These are phyloP conservation scores for Aspergillus tamarii DNA, from an alignment of 2,329 filamentous ascomycete species.

Conservation along the genomic window DNA sequence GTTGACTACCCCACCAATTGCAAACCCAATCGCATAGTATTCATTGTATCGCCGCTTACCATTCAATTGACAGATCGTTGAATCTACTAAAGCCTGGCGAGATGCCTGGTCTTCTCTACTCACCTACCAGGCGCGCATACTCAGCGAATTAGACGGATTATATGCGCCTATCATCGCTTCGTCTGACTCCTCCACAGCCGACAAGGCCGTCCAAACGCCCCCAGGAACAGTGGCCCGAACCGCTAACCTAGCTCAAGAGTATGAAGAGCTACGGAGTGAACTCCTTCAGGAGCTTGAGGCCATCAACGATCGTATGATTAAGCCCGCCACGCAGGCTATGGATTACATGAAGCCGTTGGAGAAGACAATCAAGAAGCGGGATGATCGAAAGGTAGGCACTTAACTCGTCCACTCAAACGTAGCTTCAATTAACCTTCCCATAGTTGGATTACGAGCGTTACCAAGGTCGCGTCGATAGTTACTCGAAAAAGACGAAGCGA, in stretches of 20 bases:
- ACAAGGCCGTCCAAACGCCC: slow-evolving; percentile 64
- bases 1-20: not conserved
- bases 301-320: slow-evolving; percentile 71
- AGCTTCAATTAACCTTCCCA: too few species aligned
- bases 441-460: slow-evolving; percentile 78
- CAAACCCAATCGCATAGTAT: not conserved
- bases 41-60: slow-evolving; percentile 6
- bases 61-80: slow-evolving; percentile 63
- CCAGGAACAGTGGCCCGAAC: slow-evolving; percentile 66
- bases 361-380: slow-evolving; percentile 82
- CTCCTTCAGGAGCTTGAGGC: slow-evolving; percentile 70
- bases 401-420: not conserved
- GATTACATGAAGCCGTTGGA: slow-evolving; percentile 71
- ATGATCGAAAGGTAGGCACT: slow-evolving; percentile 69
- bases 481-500: slow-evolving; percentile 70
- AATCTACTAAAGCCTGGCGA: slow-evolving; percentile 74
- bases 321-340: slow-evolving; percentile 70
- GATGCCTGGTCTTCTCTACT: slow-evolving; percentile 77
- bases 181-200: slow-evolving; percentile 59
- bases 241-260: slow-evolving; percentile 66
- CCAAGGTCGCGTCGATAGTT: slow-evolving; percentile 70
- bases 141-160: slow-evolving; percentile 70
- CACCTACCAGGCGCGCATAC: slow-evolving; percentile 67
- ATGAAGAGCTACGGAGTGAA: slow-evolving; percentile 71
- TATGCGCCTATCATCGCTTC: slow-evolving; percentile 77